Base-by-base conservation (phyloP, 1,284 basidiomycete genomes). In the Anthracocystis walkeri region DNA sequence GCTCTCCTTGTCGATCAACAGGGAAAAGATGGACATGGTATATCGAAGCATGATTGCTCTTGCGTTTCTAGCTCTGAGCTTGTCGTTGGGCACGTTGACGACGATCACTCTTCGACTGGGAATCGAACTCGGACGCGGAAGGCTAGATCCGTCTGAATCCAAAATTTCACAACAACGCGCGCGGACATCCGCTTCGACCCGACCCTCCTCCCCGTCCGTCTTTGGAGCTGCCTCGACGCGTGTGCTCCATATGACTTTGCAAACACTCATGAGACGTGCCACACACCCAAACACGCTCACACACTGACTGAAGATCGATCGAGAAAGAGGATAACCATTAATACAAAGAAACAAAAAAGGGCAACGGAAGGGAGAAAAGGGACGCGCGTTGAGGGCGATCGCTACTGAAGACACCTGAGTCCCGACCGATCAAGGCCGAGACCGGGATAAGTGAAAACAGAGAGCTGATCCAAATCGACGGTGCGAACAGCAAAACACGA, bases 331-430 rank as follows among this genome's bases (percentile, higher is more conserved):
- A 67, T 75, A 66, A 56, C 67, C 73, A 75, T 65, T 75, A 75
- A 75, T 75, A 75, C 73, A 75, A 70, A 59, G 57, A 58, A 74
- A 69, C 51, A 64, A 75, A 69, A 58, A 65, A 48, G 57, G 58
- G 46, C 53, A 55, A 63, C 50, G 53, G 40, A 58, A 64, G 42
- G 54, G 31, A 45, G n/a, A 46, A 56, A 54, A 49, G n/a, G 21
- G 38, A 46, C 52, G 42, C 56, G 48, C 48, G 61, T 57, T 60
- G 51, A 58, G 38, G 51, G 46, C 45, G 42, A 58, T 44, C 31
- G 31, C 46, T 10, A 46, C 29, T 21, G 18, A 7, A 23, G 16
- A 31, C 40, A 42, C 48, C 41, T 18, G 20, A 14, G 10, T 27
- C 38, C n/a, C 31, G 10, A 42, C 12, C 46, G 20, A 23, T 10